These are phyloP conservation scores for Anisodus acutangulus DNA, from an alignment of 257 asterid genomes.

Conservation along the genomic window DNA sequence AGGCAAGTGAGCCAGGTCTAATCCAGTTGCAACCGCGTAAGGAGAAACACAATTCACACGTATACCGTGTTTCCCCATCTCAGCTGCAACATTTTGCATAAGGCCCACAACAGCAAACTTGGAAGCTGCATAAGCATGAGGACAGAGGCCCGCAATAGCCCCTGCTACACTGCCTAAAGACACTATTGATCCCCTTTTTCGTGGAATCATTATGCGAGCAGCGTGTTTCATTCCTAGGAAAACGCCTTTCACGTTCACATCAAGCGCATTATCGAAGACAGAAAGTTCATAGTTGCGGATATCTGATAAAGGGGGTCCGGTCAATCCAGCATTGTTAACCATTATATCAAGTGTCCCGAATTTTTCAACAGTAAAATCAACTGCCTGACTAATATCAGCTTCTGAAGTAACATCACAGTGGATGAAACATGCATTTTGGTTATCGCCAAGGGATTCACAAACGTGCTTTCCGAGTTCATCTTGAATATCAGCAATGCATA, in stretches of 20 bases:
- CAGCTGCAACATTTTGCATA: conserved; percentile 77
- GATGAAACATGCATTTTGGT: conserved; percentile 37
- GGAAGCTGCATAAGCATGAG: conserved; percentile 75
- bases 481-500: conserved; percentile 70
- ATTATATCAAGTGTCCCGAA: conserved; percentile 77
- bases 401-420: conserved; percentile 82
- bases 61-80: conserved; percentile 77
- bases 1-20: conserved; percentile 65
- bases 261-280: conserved; percentile 57
- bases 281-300: conserved; percentile 64
- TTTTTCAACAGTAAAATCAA: conserved; percentile 61
- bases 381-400: conserved; percentile 64
- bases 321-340: conserved; percentile 85
- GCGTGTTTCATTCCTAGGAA: conserved; percentile 93
- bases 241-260: conserved; percentile 66
- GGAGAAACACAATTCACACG: conserved; percentile 92
- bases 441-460: conserved; percentile 43
- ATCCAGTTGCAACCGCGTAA: conserved; percentile 66
- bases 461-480: conserved; percentile 57
- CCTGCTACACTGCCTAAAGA: conserved; percentile 62
- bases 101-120: conserved; percentile 84
- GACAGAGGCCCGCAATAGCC: conserved; percentile 53
- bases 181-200: conserved; percentile 70
- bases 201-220: conserved; percentile 81
- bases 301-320: conserved; percentile 63